Evolutionary conservation across 306 rosid genomes (phyloP), one percentile per base, ranked within the genome.

Genomic region (Begonia fuchsioides): DNA sequence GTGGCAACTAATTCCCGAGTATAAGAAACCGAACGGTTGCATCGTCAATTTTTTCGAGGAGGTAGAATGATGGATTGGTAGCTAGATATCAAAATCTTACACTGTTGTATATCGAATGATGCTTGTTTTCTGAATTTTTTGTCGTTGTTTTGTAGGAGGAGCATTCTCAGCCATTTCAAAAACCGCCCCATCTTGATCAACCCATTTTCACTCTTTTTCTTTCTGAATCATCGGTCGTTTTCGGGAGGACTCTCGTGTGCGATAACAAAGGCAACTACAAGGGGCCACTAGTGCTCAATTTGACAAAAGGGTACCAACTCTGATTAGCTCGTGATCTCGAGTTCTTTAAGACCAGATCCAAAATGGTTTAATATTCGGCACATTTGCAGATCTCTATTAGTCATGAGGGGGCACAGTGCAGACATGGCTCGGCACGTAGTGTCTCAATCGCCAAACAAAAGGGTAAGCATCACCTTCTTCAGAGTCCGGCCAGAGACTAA

Each of bases 141-240:
- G 35, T 26, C 7, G 35, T 26, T 26, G n/a, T n/a, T n/a, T 38
- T 57, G 43, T 51, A 86, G 96, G 99, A 79, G 38, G 99, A 92
- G 64, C 69, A 77, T 59, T 85, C 99, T 46, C 99, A 92, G 72
- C 99, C 99, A 65, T 92, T 92, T 77, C 73, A 72, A 57, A 92
- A 92, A 70, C 99, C 99, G 53, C 99, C 99, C 8, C 99, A 92
- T 65, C 71, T 92, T 81, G 99, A 92, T 41, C 99, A 92, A 63
- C 99, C 99, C 19, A 66, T 92, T 55, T 76, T 93, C 57, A 86
- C 93, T 61, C 76, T 92, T 68, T 73, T 86, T 44, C 93, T 92
- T n/a, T 77, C 85, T 43, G 96, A 85, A 75, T 82, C 96, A 68
- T 69, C 85, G 8, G 86, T 92, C 94, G 96, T 93, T 62, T 77